Percentiles rank a stretch among this genome's conserved stretches.
These are phyloP conservation scores for Entelexis sorbosivorans DNA, from an alignment of 1,139 yeast species.

Conservation along the genomic window DNA sequence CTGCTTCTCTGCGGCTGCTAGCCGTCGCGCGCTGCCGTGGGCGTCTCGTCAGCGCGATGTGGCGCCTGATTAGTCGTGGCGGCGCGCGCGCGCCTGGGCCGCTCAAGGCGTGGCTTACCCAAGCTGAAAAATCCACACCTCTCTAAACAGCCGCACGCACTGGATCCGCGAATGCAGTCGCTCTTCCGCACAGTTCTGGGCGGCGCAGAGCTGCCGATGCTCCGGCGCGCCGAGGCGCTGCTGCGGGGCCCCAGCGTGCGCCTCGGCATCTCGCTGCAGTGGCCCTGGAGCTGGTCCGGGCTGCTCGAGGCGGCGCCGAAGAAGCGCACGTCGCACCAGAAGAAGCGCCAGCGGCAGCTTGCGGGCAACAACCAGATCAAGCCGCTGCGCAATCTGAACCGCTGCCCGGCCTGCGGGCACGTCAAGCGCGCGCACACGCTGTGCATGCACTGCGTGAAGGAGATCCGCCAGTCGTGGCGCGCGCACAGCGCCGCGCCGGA, in stretches of 20 bases:
- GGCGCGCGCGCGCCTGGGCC: too few relatives aligned
- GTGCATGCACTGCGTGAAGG: slow-evolving; percentile 86
- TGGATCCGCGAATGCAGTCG: slow-evolving; percentile 7
- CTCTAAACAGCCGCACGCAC: not conserved
- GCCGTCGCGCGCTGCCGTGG: too few relatives aligned
- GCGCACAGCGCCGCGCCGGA: slow-evolving; percentile 28
- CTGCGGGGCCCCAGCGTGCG: slow-evolving; percentile 7
- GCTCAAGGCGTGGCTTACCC: slow-evolving; percentile 1
- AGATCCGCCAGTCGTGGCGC: slow-evolving; percentile 65
- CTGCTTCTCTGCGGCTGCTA: too few relatives aligned
- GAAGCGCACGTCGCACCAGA: slow-evolving; percentile 78
- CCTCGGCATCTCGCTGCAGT: slow-evolving; percentile 11
- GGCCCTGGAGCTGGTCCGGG: slow-evolving; percentile 29
- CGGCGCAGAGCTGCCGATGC: slow-evolving; percentile 6
- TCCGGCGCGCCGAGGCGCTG: not conserved
- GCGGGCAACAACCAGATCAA: slow-evolving; percentile 76
- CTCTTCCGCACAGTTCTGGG: slow-evolving; percentile 16
- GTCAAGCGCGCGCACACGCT: slow-evolving; percentile 79
- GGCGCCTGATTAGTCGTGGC: too few relatives aligned
- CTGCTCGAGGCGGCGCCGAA: slow-evolving; percentile 81
- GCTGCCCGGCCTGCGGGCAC: slow-evolving; percentile 95
- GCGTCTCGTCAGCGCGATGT: too few relatives aligned
- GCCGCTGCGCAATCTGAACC: slow-evolving; percentile 60
- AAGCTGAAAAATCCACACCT: slow-evolving; percentile 7
- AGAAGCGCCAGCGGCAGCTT: slow-evolving; percentile 72